Percentiles rank a stretch among this genome's conserved stretches.
These are phyloP conservation scores for Auricularia heimuer DNA, from an alignment of 768 basidiomycete species.

Conservation along the genomic window DNA sequence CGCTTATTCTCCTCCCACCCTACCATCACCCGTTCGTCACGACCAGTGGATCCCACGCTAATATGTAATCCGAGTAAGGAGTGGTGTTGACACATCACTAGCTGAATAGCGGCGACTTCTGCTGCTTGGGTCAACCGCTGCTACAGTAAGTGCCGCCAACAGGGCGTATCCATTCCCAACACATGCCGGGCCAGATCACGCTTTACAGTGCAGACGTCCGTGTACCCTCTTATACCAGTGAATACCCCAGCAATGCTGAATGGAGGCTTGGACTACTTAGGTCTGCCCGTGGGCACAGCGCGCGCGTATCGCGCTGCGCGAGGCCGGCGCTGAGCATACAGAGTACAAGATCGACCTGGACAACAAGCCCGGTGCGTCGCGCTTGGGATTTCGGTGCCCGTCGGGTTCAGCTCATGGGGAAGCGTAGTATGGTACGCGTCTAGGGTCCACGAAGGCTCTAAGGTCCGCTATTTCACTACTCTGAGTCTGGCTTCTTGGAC, in stretches of 20 bases:
- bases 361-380: constrained; percentile 40
- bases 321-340: constrained; percentile 39
- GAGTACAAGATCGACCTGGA: constrained; percentile 47
- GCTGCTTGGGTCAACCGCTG: no score
- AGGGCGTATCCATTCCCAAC: no score
- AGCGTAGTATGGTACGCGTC: constrained; percentile 46
- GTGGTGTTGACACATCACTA: no score
- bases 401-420: no score
- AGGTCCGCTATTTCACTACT: constrained; percentile 29
- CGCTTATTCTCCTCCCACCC: no score
- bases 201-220: constrained; percentile 39
- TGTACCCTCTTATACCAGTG: background rate
- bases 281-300: constrained; percentile 52
- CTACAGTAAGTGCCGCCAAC: no score
- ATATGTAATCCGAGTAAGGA: no score
- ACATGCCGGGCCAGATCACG: constrained; percentile 23
- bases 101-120: no score
- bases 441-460: constrained; percentile 55
- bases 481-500: background rate
- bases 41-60: no score
- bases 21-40: no score
- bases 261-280: constrained; percentile 18
- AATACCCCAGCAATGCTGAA: background rate
- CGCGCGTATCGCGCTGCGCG: constrained; percentile 48
- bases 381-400: background rate